Base-by-base conservation (phyloP, 1,284 basidiomycete genomes). In the Marasmius oreades region DNA sequence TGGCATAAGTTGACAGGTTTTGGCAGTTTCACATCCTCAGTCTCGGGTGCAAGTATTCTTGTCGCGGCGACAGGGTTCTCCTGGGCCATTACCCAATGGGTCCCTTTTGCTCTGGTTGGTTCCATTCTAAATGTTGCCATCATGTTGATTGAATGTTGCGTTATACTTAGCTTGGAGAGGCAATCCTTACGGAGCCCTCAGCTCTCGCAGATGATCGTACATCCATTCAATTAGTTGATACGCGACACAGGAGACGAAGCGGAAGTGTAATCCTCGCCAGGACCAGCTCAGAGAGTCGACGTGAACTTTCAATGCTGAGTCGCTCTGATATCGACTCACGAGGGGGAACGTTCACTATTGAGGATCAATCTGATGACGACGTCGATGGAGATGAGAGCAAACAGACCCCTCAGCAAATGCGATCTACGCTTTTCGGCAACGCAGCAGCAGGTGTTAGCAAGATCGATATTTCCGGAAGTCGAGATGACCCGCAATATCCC, bases 31-130 rank as follows among this genome's bases (percentile, higher is more conserved):
- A 84, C 82, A 1, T 75, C 77, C 16, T 80, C 77, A n/a, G 84
- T 90, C 1, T 64, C 67, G 20, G 83, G 85, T 0, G 84, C 88
- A 20, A 88, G 85, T 0, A 61, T 83, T 23, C 76, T 93, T 47
- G 79, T 92, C 37, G 80, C 84, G 8, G 60, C 87, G 12, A 81
- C 83, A 3, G 91, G 91, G 0, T 84, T 92, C 61, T 84, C 88
- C 10, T 92, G 87, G 87, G 88, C 89, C 1, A 78, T 93, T 54
- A 82, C 85, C 0, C 84, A 85, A 69, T 93, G 91, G 92, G 89
- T 81, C 8, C 89, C 89, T 3, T 91, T 89, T 68, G 81, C 88
- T 1, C 69, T 92, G 66, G 88, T 90, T 62, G 58, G 83, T 73
- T 24, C 11, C 7, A 8, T 52, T 24, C 26, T 57, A 48, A 51